Evolutionary conservation across 768 basidiomycete genomes (phyloP), one percentile per base, ranked within the genome.

Genomic region (Naganishia vishniacii): DNA sequence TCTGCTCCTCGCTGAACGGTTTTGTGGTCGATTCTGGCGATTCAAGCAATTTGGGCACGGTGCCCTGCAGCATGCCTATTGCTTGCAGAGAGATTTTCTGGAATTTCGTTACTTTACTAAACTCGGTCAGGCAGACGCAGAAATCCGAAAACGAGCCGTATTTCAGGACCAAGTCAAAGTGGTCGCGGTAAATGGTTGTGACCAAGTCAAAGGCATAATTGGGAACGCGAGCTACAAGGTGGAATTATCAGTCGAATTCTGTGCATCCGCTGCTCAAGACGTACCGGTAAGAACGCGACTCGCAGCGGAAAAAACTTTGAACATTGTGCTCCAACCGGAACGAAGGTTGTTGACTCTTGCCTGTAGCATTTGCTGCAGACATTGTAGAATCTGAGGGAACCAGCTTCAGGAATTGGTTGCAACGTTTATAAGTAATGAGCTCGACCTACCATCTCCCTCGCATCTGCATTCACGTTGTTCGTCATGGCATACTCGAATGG

Each of bases 261-360:
- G n/a, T n/a, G n/a, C n/a, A n/a, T n/a, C n/a, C n/a, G n/a, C n/a
- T n/a, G n/a, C n/a, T n/a, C 3, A 26, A 16, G 18, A 77, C 81
- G 34, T 64, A 88, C 90, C 88, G 72, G 91, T 93, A 26, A 87
- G 80, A 26, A 90, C 92, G 75, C 88, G 92, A 11, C 93, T 93
- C 0, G 95, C 92, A 16, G 95, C 91, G 34, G 93, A 89, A 74
- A 98, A 98, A 15, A 98, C 95, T 25, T 90, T 89, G 77, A 99
- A 98, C 91, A 99, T 97, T 1, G 95, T 99, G 65, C 92, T 82
- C 95, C 95, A 99, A 29, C 95, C 95, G 0, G 95, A 98, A 32
- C 95, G 86, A 81, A 99, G 84, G 74, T 98, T 98, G 70, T 89
- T 85, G 18, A 89, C 90, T 40, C 90, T 84, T 18, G 91, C 89